Evolutionary conservation across 192 early-diverging fungal species (phyloP).

Genomic region (Oehlia diaphana): DNA sequence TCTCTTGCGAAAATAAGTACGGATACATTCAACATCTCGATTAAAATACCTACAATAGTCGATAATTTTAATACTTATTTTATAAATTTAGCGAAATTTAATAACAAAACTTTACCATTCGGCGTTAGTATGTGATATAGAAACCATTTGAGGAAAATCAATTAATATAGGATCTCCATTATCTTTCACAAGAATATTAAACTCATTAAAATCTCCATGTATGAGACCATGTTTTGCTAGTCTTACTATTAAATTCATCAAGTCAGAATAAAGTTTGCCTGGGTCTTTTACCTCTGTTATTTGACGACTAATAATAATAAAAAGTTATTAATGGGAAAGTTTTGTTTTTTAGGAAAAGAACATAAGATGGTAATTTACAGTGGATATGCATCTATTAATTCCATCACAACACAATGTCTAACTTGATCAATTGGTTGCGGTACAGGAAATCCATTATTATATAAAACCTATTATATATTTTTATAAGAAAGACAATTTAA

Average conservation of each 20-base stretch:
- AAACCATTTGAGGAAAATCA: constrained; percentile 99
- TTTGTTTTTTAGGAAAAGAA: not conserved
- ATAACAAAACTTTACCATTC: constrained; percentile 58
- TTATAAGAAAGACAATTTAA: constrained; percentile 1
- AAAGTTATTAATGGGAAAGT: not conserved
- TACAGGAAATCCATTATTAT: constrained; percentile 96
- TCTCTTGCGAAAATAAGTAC: constrained; percentile 85
- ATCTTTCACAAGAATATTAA: constrained; percentile 91
- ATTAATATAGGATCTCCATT: constrained; percentile 87
- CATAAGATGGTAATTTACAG: constrained; percentile 48
- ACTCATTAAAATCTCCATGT: constrained; percentile 99
- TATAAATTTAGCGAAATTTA: not conserved
- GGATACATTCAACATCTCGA: constrained; percentile 98
- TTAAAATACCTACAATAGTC: constrained; percentile 79
- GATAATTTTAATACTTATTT: not conserved
- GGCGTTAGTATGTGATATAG: constrained; percentile 92
- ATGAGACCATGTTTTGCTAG: constrained; percentile 94
- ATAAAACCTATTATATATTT: constrained; percentile 40
- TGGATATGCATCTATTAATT: constrained; percentile 90
- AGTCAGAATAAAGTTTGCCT: constrained; percentile 87
- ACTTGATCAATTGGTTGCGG: constrained; percentile 91
- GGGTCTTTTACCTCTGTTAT: constrained; percentile 83
- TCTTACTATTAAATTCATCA: constrained; percentile 96
- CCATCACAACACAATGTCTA: constrained; percentile 98
- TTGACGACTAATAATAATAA: constrained; percentile 61